Evolutionary conservation across 2,329 filamentous ascomycete species (phyloP).

Genomic region (Botrytis elliptica): DNA sequence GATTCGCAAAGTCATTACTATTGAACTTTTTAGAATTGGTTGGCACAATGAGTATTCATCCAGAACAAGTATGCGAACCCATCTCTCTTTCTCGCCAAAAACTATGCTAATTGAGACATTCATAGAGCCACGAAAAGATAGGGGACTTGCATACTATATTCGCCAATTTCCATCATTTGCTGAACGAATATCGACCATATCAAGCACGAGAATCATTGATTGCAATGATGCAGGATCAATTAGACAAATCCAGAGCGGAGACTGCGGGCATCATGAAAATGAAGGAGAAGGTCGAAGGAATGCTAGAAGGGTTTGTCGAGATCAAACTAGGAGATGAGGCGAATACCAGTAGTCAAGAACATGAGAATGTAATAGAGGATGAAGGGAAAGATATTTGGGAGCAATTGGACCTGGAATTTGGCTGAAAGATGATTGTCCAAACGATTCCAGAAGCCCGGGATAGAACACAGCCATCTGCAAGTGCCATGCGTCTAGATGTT

Average conservation of each 20-base stretch:
- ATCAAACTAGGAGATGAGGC: constrained; percentile 37
- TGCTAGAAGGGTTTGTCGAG: constrained; percentile 67
- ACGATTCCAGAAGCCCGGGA: background rate
- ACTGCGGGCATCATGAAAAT: constrained; percentile 66
- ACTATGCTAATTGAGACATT: constrained; percentile 26
- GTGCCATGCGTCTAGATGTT: background rate
- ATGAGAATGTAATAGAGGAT: constrained; percentile 17
- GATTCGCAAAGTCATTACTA: constrained; percentile 78
- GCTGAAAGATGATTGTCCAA: constrained; percentile 19
- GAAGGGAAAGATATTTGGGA: constrained; percentile 44
- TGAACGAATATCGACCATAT: constrained; percentile 93
- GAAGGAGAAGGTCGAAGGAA: constrained; percentile 68
- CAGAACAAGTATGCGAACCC: constrained; percentile 49
- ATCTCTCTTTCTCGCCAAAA: background rate
- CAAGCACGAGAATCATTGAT: constrained; percentile 89
- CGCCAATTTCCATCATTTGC: constrained; percentile 86
- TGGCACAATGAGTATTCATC: constrained; percentile 67
- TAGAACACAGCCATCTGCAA: background rate
- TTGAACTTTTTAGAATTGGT: constrained; percentile 86
- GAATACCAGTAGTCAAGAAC: constrained; percentile 25
- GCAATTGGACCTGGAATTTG: constrained; percentile 45
- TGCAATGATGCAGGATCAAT: constrained; percentile 79
- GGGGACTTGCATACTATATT: constrained; percentile 77
- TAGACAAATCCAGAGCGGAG: constrained; percentile 70
- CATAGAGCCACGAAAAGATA: constrained; percentile 66